Evolutionary conservation across 192 early-diverging fungal genomes (phyloP), one percentile per base, ranked within the genome.

Genomic region (Kappamyces sp.): DNA sequence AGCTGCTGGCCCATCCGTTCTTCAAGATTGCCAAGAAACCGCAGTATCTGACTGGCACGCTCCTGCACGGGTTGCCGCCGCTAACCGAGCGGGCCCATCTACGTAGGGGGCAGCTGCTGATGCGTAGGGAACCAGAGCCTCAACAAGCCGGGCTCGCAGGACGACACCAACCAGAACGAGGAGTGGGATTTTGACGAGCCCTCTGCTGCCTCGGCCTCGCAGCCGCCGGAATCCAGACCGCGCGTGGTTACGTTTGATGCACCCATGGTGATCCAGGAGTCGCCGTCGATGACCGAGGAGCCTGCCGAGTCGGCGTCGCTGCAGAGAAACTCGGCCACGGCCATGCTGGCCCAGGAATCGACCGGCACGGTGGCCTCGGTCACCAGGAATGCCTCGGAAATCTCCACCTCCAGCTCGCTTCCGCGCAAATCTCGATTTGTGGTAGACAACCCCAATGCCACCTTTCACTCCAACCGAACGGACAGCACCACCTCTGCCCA

Each of bases 21-120:
- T 91, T 90, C 64, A 88, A 77, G 47, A 53, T 60, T 2, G 83
- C 86, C 7, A 90, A 86, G 63, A 87, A 81, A 60, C 77, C 71
- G 46, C 62, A 76, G 5, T 85, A 84, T 60, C 64, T 92, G 1
- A 77, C 80, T 0, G 67, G 66, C 5, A 69, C 64, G 0, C 30
- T 92, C 4, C 64, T 91, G 14, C 59, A 70, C 15, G 71, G 78
- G 8, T 51, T 92, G 15, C 80, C 84, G 5, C 83, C 86, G 1
- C 74, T 92, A 37, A 85, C 86, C 37, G 67, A 83, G 60, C 66
- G 88, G 14, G 78, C 83, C 29, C 82, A 79, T 35, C 22, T 14
- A 33, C 33, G 8, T 12, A 22, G 6, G 29, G 55, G n/a, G 11
- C 5, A 0, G 30, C 29, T 9, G 33, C 49, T 8, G 22, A 11